A percentile compares a stretch with the other conserved stretches of the same genome.
Evolutionary conservation across 306 rosid species (phyloP).

Genomic region (Gillenia trifoliata): DNA sequence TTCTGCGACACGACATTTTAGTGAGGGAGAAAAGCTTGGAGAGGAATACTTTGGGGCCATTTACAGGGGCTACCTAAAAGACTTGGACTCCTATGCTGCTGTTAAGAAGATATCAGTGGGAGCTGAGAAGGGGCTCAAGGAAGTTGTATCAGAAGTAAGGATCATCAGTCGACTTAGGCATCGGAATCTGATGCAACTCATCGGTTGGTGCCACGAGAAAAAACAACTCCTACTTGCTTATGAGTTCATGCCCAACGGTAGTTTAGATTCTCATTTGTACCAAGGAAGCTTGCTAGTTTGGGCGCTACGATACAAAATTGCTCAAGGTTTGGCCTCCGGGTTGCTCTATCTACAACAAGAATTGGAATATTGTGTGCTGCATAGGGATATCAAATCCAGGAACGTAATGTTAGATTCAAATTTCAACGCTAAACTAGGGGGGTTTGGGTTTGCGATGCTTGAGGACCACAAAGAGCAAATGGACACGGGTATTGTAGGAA

Average conservation of each 20-base stretch:
- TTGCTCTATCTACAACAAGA: not conserved
- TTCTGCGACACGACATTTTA: not conserved
- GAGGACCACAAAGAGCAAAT: slow-evolving; percentile 13
- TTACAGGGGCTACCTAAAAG: not conserved
- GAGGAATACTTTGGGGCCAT: not conserved
- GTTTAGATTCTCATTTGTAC: not conserved
- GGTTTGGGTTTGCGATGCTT: not conserved
- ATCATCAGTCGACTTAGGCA: not conserved
- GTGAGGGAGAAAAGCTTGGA: not conserved
- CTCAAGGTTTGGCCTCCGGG: not conserved
- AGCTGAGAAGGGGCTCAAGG: not conserved
- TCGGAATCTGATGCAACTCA: not conserved
- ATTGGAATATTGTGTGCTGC: not conserved
- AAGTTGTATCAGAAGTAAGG: not conserved
- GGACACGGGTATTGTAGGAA: rapidly evolving
- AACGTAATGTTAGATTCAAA: not conserved
- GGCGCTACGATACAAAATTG: not conserved
- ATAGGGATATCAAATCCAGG: not conserved
- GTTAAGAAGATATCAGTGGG: not conserved
- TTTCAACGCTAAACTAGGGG: slow-evolving; percentile 2
- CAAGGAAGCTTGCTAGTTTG: not conserved
- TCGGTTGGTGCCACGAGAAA: not conserved
- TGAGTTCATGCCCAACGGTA: not conserved
- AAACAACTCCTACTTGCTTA: not conserved
- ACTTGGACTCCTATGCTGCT: not conserved